Evolutionary conservation across 352 stramenopile species (phyloP).

Genomic region (Globisporangium solare): DNA sequence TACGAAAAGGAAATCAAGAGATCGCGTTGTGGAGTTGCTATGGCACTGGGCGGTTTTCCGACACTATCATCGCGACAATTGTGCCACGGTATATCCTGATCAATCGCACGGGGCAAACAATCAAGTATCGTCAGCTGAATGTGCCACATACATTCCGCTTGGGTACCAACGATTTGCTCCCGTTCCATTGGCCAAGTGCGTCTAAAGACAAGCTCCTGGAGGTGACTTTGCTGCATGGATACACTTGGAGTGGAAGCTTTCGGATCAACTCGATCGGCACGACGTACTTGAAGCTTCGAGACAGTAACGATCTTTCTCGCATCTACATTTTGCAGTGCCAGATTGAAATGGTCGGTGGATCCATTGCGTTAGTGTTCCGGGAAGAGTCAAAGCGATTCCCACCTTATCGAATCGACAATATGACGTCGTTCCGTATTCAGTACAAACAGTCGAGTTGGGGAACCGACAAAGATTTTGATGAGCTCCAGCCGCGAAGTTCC

Average conservation of each 20-base stretch:
- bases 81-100: conserved; percentile 86
- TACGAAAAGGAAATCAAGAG: conserved; percentile 69
- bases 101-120: conserved; percentile 77
- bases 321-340: conserved; percentile 89
- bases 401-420: conserved; percentile 90
- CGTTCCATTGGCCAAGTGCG: conserved; percentile 83
- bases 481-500: conserved; percentile 63
- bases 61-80: conserved; percentile 85
- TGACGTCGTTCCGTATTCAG: conserved; percentile 86
- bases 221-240: conserved; percentile 77
- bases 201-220: conserved; percentile 77
- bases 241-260: conserved; percentile 84
- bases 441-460: conserved; percentile 83
- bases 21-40: conserved; percentile 84
- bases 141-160: conserved; percentile 71
- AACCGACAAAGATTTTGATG: conserved; percentile 66
- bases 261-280: conserved; percentile 82
- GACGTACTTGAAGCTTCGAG: conserved; percentile 82
- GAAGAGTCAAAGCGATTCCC: conserved; percentile 84
- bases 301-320: conserved; percentile 53
- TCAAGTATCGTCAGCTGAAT: conserved; percentile 82
- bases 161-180: conserved; percentile 65
- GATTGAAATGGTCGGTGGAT: conserved; percentile 82
- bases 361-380: conserved; percentile 78
- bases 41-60: conserved; percentile 72